Base-by-base conservation (phyloP, 73 alveolate genomes). In the Paramecium octaurelia region DNA sequence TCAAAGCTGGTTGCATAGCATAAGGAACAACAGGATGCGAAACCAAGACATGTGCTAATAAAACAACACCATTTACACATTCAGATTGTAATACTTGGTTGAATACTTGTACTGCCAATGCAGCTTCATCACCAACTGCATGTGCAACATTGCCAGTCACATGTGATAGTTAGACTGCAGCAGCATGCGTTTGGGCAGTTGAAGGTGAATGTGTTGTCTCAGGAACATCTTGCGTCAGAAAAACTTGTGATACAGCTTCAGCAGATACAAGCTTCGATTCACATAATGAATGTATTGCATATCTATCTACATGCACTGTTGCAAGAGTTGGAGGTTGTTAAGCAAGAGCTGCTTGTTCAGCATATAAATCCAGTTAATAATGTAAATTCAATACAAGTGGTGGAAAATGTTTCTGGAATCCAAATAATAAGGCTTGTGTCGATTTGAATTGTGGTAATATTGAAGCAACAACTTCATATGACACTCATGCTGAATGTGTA, bases 301-400 rank as follows among this genome's bases (percentile, higher is more conserved):
- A 21, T 35, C 40, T 75, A 35, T 16, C 68, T 35, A 75, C 59
- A n/a, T 75, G 88, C 23, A 75, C 88, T 16, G 88, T 75, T 75
- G 60, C 18, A 38, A 38, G 43, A 36, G 1, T 20, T 1, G 58
- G 60, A 75, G 69, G 60, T 12, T 75, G 88, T 36, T 38, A 18
- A 20, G 23, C 68, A 38, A 75, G 88, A 75, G 24, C 88, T 18
- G 24, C 58, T 16, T 75, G 88, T 75, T 21, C 88, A 9, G 6
- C 35, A 75, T 75, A 75, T 75, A 38, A 4, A 75, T 38, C 58
- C 2, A 12, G 18, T 7, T 0, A 29, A 8, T 14, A 75, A 35
- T 36, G 69, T 20, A 38, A 38, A 35, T 36, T 75, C 1, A 75
- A 42, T 20, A 18, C 69, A 29, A 29, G 36, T 16, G 69, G 69